Evolutionary conservation across 2,329 filamentous ascomycete genomes (phyloP), one percentile per base, ranked within the genome.

Genomic region (Nigrograna mackinnonii): DNA sequence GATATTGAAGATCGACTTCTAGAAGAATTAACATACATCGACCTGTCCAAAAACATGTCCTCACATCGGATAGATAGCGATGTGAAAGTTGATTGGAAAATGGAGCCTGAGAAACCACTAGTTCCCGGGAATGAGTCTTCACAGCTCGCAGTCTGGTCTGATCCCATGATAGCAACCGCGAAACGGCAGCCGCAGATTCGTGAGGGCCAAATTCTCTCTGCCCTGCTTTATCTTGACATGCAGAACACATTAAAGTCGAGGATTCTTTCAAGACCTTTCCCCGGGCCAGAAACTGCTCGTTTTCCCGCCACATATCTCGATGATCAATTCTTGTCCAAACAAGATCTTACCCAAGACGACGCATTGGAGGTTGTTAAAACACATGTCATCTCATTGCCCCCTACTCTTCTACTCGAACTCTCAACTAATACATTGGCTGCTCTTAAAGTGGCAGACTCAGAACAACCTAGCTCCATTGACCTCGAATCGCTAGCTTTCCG

Each of bases 271-370:
- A 28, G 14, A 12, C 57, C 62, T 1, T 71, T 67, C 11, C 54
- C 57, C 12, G 52, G 55, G 2, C 2, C 28, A 5, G 36, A 46
- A 2, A 50, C 58, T 20, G 31, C 44, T 4, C 55, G 67, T n/a
- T 71, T 62, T 38, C 64, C 68, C 5, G 35, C 57, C 11, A 12
- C 69, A 0, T 66, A 60, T 35, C 60, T 71, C 6, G 64, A 68
- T 31, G 54, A 52, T 2, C 55, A 64, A 1, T 68, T 67, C 19
- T 40, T 68, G 3, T 47, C 58, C 2, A 22, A 36, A 2, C 41
- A 46, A 2, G 40, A 52, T 5, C 13, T 52, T 16, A 38, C 49
- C 4, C n/a, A 37, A 3, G 22, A 22, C 6, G 17, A 13, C 13
- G 54, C 54, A 13, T 34, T 44, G 3, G 14, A 28, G 7, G 22